Base-by-base conservation (phyloP, 768 basidiomycete genomes). In the Calocera viscosa region DNA sequence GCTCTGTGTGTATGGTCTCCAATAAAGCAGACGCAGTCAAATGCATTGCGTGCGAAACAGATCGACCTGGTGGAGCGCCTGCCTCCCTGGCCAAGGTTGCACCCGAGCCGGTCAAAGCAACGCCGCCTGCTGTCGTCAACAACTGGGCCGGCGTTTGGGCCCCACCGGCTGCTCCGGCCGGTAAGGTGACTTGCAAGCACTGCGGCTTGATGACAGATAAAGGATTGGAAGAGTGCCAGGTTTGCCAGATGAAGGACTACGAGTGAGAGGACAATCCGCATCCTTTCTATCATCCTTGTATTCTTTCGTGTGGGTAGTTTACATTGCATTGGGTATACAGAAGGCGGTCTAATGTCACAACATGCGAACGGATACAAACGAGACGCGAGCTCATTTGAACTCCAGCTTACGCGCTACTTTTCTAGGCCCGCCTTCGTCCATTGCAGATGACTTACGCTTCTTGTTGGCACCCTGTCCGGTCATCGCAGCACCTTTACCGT, bases 331-430 rank as follows among this genome's bases (percentile, higher is more conserved):
- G 30, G 43, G 53, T 60, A 60, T 60, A 60, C 53, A 60, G 14
- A 60, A 60, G 19, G 19, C 16, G 30, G 30, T 26, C 30, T 60
- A 60, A 14, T 60, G 53, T 26, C 30, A 60, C 53, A 60, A 60
- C 53, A 60, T 7, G 2, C 53, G 14, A 22, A 26, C 10, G 12
- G 7, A 16, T 22, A 16, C 30, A 60, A 2, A 19, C 2, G 32
- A 68, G 22, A 75, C 77, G 35, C 79, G 78, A 34, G 75, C 75
- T 64, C 77, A 78, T 71, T 82, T 81, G 69, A 91, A 91, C 74
- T 91, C 90, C 65, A 91, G 76, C 66, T 82, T 82, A 32, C 90
- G 82, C 3, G 88, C 86, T 65, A 90, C 81, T 11, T 86, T 82
- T 39, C 87, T 74, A 68, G 78, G 78, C 2, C 78, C 72, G 43